phyloP scores from a whole-genome alignment of 2,329 filamentous ascomycete genomes.

The Colletotrichum musae region DNA sequence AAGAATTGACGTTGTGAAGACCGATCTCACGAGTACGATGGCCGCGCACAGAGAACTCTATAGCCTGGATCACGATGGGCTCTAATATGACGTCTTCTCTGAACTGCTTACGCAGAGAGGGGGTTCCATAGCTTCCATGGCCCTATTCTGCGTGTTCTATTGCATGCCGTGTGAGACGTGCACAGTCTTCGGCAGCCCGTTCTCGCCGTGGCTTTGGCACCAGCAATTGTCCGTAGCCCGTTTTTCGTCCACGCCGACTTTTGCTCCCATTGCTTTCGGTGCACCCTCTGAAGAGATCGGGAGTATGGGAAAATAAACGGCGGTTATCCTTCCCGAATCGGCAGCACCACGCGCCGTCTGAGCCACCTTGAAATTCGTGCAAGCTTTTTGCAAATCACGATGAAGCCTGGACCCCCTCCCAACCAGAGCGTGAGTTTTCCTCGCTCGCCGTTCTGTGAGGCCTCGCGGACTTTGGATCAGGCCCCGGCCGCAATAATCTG shows the following conservation, averaged over 20 bases:
- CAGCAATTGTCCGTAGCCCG: background rate
- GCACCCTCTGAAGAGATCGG: background rate
- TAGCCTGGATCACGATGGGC: background rate
- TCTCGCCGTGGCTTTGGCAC: background rate
- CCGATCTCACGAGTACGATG: conserved; percentile 18
- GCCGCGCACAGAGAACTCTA: background rate
- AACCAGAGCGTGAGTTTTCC: conserved; percentile 5
- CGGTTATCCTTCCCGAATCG: background rate
- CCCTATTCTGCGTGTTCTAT: conserved; percentile 24
- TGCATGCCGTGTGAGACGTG: conserved; percentile 3
- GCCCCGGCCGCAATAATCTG: background rate
- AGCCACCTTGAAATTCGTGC: background rate
- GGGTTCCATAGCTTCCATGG: conserved; percentile 16
- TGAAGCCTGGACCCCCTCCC: background rate
- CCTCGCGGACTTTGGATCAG: background rate
- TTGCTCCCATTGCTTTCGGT: too few species aligned
- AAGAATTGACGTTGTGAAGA: background rate
- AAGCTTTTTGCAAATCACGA: background rate
- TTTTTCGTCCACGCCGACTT: background rate
- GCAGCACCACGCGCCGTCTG: conserved; percentile 3
- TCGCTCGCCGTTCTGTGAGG: background rate
- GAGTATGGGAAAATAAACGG: too few species aligned
- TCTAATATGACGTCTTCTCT: conserved; percentile 13
- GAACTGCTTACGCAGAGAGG: too few species aligned
- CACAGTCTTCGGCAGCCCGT: background rate